Evolutionary conservation across 169 alveolate genomes (phyloP).

Genomic region (Plasmodium fragile): DNA sequence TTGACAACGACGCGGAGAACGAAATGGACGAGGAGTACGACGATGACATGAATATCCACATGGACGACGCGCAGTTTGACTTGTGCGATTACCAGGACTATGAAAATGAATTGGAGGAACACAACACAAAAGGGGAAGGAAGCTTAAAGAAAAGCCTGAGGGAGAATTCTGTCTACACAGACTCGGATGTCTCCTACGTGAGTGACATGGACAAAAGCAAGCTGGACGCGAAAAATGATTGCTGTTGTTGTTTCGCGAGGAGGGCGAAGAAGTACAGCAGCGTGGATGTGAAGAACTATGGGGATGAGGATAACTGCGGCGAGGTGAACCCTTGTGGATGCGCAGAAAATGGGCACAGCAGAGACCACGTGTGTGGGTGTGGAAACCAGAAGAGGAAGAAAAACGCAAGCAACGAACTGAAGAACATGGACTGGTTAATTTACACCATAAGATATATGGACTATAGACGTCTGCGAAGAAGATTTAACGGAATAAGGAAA

Average conservation of each 20-base stretch:
- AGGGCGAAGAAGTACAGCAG: slow-evolving; percentile 2
- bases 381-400: slow-evolving; percentile 5
- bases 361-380: background rate
- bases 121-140: background rate
- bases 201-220: slow-evolving; percentile 16
- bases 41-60: slow-evolving; percentile 3
- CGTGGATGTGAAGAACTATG: background rate
- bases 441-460: slow-evolving; percentile 86
- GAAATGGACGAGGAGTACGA: background rate
- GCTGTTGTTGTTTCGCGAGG: slow-evolving; percentile 19
- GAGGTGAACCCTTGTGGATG: background rate
- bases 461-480: slow-evolving; percentile 85
- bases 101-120: slow-evolving; percentile 1
- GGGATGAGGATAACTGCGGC: background rate
- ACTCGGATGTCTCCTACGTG: slow-evolving; percentile 30
- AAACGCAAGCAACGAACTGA: slow-evolving; percentile 34
- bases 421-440: slow-evolving; percentile 71
- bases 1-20: background rate
- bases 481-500: slow-evolving; percentile 87
- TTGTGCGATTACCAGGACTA: background rate
- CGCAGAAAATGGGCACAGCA: background rate
- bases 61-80: background rate
- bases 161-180: background rate
- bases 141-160: background rate
- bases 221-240: slow-evolving; percentile 9